Evolutionary conservation across 2,329 filamentous ascomycete species (phyloP), one percentile per base, ranked within the genome.

Genomic region (Fusarium pilosicola): DNA sequence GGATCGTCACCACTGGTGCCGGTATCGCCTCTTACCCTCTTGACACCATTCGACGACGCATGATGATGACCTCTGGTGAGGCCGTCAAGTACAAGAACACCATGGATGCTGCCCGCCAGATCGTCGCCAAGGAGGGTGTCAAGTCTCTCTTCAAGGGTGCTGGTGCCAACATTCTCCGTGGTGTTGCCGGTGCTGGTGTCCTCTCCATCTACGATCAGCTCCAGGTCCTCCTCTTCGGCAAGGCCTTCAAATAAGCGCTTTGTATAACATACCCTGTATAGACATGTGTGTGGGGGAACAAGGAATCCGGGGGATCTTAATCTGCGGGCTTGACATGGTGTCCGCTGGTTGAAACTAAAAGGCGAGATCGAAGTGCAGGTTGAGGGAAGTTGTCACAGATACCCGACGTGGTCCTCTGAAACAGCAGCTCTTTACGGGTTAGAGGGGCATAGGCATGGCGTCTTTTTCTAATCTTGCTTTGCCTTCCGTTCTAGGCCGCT

Each of bases 91-190:
- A 99, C 94, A 94, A 93, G 87, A 94, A 92, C 85, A 97, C 96
- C 80, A 82, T 98, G 82, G 96, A 99, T 88, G 96, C 96, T 84
- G 95, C 92, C 87, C 90, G 90, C 87, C 94, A 98, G 92, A 99
- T 99, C 85, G 86, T 98, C 83, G 95, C 95, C 89, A 94, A 94
- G 89, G 96, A 98, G 91, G 96, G 96, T 91, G 89, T 97, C 88
- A 94, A 91, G 89, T 99, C 96, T 83, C 96, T 99, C 88, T 99
- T 99, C 95, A 99, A 99, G 94, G 96, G 96, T 95, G 96, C 96
- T 85, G 96, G 96, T 94, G 96, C 96, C 92, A 99, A 99, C 94
- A 99, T 99, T 85, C 96, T 99, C 89, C 96, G 96, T 97, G 97
- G 96, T 98, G 96, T 99, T 85, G 96, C 96, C 85, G 97, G 96